A percentile compares a stretch with the other conserved stretches of the same genome.
These are phyloP conservation scores for Alternaria sp. DNA, from an alignment of 2,329 filamentous ascomycete genomes.

Conservation along the genomic window DNA sequence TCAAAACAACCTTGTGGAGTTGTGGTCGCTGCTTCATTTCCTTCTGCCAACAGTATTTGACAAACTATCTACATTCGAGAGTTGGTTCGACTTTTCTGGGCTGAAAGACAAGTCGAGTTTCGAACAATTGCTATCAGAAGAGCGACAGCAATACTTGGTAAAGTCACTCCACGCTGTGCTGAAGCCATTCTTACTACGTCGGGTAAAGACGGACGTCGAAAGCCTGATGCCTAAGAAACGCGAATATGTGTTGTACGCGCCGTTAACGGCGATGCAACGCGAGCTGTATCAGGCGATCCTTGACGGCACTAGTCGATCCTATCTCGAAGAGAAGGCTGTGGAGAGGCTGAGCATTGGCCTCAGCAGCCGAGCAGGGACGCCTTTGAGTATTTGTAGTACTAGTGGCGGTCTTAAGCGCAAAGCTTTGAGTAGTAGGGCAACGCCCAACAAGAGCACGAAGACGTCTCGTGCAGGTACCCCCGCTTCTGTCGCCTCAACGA, in stretches of 20 bases:
- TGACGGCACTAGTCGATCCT: conserved; percentile 60
- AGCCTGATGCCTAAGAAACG: conserved; percentile 92
- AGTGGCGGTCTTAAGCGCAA: conserved; percentile 68
- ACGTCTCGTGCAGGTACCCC: conserved; percentile 81
- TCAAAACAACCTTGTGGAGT: conserved; percentile 92
- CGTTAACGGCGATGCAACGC: conserved; percentile 88
- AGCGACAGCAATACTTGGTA: conserved; percentile 78
- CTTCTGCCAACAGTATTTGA: conserved; percentile 92
- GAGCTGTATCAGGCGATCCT: conserved; percentile 86
- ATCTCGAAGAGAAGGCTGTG: conserved; percentile 78
- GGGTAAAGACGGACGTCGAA: conserved; percentile 94
- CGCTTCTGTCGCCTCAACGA: conserved; percentile 59
- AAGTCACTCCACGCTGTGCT: conserved; percentile 92
- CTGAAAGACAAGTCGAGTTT: conserved; percentile 84
- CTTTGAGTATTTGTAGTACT: conserved; percentile 54
- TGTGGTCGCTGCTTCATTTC: conserved; percentile 96
- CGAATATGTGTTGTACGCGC: conserved; percentile 94
- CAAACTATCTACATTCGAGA: conserved; percentile 90
- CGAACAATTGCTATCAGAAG: conserved; percentile 80
- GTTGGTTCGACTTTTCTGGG: conserved; percentile 97
- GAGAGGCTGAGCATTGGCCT: conserved; percentile 65
- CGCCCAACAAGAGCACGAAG: conserved; percentile 75
- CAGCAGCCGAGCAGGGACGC: conserved; percentile 57
- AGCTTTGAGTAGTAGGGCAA: conserved; percentile 54
- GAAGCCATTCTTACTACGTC: conserved; percentile 86